Evolutionary conservation across 2,329 filamentous ascomycete species (phyloP), one percentile per base, ranked within the genome.

Genomic region (Cylindrodendrum hubeiense): DNA sequence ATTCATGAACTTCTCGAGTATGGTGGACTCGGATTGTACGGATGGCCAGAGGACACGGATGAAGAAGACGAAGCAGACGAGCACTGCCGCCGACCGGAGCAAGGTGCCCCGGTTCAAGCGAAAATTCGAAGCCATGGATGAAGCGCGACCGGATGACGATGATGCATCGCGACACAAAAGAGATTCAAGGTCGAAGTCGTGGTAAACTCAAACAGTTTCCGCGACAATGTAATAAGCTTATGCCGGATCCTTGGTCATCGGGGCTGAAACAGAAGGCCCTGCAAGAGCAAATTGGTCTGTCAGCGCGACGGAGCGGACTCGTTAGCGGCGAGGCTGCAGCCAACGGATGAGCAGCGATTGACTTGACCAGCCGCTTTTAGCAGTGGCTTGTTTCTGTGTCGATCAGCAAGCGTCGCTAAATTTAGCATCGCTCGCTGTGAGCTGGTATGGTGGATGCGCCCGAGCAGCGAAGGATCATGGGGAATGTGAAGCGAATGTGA

Each of bases 31-130:
- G 7, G 39, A 22, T 9, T 17, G n/a, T 8, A 24, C 12, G 9
- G 60, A 44, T 21, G 60, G 60, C 60, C 53, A 63, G 10, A 63
- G 30, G 22, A 52, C 28, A 13, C 24, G 60, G 21, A 63, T n/a
- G 30, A 63, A 49, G 15, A 50, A 57, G 19, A 47, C 19, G n/a
- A 63, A 53, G 28, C 46, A 53, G n/a, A 52, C 39, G 19, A 57
- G 33, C 6, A 7, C 39, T 13, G 21, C 60, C 10, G 30, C 39
- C 28, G 37, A 39, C 22, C 60, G 60, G 53, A 57, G 53, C 46
- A 53, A 22, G 19, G 13, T 24, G 46, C 28, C 33, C 53, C 53
- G 53, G 37, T 58, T 63, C 53, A 57, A 4, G 33, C 53, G 37
- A 22, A 34, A 28, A 47, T 47, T 43, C 37, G 39, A 46, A 39